These are phyloP conservation scores for Penicillium robsamsonii DNA, from an alignment of 495 filamentous ascomycete genomes.

Conservation along the genomic window DNA sequence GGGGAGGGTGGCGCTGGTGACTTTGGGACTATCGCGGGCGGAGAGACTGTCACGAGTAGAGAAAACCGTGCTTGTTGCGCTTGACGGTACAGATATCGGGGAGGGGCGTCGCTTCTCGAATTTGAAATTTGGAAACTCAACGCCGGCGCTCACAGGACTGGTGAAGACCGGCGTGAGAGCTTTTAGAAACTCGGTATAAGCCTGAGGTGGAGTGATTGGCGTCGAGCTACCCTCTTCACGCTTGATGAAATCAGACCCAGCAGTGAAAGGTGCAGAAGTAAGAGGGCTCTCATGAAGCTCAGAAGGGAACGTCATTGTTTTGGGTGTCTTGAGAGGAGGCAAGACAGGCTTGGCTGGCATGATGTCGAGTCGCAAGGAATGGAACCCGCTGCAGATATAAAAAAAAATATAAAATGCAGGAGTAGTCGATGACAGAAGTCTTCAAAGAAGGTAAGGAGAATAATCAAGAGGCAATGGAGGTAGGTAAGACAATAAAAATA, in stretches of 20 bases:
- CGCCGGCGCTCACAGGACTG: constrained; percentile 38
- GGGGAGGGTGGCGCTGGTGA: constrained; percentile 25
- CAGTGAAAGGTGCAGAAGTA: too few relatives aligned
- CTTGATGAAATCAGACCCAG: constrained; percentile 31
- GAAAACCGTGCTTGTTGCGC: constrained; percentile 28
- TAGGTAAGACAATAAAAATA: too few relatives aligned
- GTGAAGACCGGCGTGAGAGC: constrained; percentile 66
- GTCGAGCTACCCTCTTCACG: constrained; percentile 60
- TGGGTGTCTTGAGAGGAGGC: neutral
- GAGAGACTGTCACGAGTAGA: too few relatives aligned
- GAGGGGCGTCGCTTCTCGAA: constrained; percentile 23
- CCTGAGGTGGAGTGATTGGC: constrained; percentile 87
- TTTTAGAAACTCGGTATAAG: constrained; percentile 91
- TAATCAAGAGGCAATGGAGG: too few relatives aligned
- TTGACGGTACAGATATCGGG: constrained; percentile 41
- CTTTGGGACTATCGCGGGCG: too few relatives aligned
- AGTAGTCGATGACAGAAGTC: too few relatives aligned
- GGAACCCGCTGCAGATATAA: too few relatives aligned
- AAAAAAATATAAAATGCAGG: too few relatives aligned
- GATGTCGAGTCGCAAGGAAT: too few relatives aligned
- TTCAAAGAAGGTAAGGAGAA: too few relatives aligned
- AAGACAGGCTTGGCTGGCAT: neutral
- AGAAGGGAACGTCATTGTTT: neutral
- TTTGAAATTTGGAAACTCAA: constrained; percentile 37
- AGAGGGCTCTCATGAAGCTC: neutral